phyloP scores from a whole-genome alignment of 495 filamentous ascomycete genomes.

The Mytilinidion resinicola region DNA sequence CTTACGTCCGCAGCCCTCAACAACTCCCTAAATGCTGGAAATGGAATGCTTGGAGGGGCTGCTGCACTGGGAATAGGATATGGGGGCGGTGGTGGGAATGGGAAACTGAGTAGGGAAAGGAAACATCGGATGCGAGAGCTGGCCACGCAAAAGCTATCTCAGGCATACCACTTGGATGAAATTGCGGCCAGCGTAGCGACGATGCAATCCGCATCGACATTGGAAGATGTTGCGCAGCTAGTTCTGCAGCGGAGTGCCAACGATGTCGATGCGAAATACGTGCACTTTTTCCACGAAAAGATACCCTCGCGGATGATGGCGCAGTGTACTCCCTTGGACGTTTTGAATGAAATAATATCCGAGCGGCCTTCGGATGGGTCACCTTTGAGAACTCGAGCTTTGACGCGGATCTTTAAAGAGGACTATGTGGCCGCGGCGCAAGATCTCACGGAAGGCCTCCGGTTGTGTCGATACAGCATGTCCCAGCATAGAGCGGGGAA shows the following conservation, averaged over 20 bases:
- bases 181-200: slow-evolving; percentile 74
- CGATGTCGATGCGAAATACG: slow-evolving; percentile 68
- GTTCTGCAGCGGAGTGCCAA: slow-evolving; percentile 59
- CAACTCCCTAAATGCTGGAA: slow-evolving; percentile 49
- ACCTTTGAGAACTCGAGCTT: slow-evolving; percentile 61
- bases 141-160: slow-evolving; percentile 65
- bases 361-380: slow-evolving; percentile 56
- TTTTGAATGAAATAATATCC: slow-evolving; percentile 59
- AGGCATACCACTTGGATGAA: slow-evolving; percentile 71
- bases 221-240: slow-evolving; percentile 70
- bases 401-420: slow-evolving; percentile 69
- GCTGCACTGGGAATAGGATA: slow-evolving; percentile 56
- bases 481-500: slow-evolving; percentile 41
- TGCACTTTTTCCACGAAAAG: slow-evolving; percentile 85
- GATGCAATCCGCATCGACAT: slow-evolving; percentile 71
- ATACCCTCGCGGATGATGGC: slow-evolving; percentile 71
- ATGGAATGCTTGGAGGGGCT: slow-evolving; percentile 47
- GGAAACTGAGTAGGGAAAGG: slow-evolving; percentile 64
- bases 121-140: slow-evolving; percentile 70
- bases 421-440: slow-evolving; percentile 59
- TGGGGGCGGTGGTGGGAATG: slow-evolving; percentile 49
- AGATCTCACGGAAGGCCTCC: slow-evolving; percentile 61
- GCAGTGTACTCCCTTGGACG: slow-evolving; percentile 59
- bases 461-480: slow-evolving; percentile 48
- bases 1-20: slow-evolving; percentile 51